Evolutionary conservation across 768 basidiomycete species (phyloP), one percentile per base, ranked within the genome.

Genomic region (Trametes cubensis): DNA sequence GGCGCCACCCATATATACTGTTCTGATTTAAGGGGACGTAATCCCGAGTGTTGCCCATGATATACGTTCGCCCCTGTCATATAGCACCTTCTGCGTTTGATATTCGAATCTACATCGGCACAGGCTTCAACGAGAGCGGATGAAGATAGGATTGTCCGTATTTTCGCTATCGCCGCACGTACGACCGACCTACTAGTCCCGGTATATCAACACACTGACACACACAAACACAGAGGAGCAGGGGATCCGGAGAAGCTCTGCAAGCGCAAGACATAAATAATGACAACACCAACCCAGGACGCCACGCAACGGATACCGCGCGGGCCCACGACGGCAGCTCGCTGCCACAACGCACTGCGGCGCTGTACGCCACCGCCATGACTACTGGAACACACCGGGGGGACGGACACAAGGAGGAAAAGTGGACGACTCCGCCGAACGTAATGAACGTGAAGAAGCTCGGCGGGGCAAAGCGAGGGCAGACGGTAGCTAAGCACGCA

Each of bases 331-430:
- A 25, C 62, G 58, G 58, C 20, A 4, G 8, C 58, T 56, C 58
- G 62, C 62, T 30, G 62, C 62, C 62, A 55, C 62, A 63, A 53
- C 57, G 56, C 53, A 45, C 51, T 60, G 64, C 55, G 57, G 64
- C 55, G 60, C 63, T 41, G 63, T 34, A 54, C 41, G 34, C 61
- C 61, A 55, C 48, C 41, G 42, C 42, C 61, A 40, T n/a, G 39
- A 50, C 48, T 38, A 26, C 20, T 15, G 25, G 28, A 56, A 50
- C 40, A 53, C 40, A 55, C 53, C 15, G 51, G 48, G 30, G 46
- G 30, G 21, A 21, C 26, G 41, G 47, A 26, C 46, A 21, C 26
- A 46, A 40, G 38, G 13, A 14, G 38, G 20, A 58, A 48, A 26
- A 17, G 48, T n/a, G 38, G 44, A 39, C 41, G 51, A 20, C 38